Evolutionary conservation across 805 yeast species (phyloP), one percentile per base, ranked within the genome.

Genomic region (Starmera amethionina): DNA sequence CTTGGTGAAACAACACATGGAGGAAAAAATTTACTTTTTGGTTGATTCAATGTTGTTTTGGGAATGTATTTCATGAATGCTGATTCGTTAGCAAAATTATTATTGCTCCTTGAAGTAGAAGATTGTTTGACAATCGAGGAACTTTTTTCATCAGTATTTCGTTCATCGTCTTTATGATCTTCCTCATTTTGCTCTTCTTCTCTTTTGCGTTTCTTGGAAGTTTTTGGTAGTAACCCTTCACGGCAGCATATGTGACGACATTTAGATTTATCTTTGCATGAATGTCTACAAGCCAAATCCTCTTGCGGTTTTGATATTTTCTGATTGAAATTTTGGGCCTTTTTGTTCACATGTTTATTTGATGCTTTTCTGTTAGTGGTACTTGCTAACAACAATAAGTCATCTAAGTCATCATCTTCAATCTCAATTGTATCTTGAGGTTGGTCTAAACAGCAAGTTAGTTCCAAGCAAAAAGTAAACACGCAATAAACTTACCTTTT

Each of bases 241-340:
- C 65, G 62, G 42, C 77, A 72, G 39, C 77, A 72, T 5, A 65
- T 38, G 47, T 72, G 76, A 10, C 75, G 61, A 40, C 76, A 72
- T 1, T 46, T 54, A 3, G 47, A 34, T 42, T 59, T 60, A 40
- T 63, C 62, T 37, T 61, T 68, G 44, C 77, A 72, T 4, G 52
- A 37, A 46, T 72, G 77, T 33, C 60, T 52, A 42, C 76, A 72
- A 33, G 58, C 59, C 35, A 53, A 54, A 39, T 56, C 60, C 1
- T 65, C 68, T 41, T 62, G 58, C 8, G 48, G 15, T 30, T 33
- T 16, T 38, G 18, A 11, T 22, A 22, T 7, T 2, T 22, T 22
- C 27, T 22, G 9, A 5, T 22, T 22, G 30, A 16, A 15, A 15
- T 12, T 19, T 35, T 19, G 36, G 41, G 36, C 5, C n/a, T 28